A percentile compares a stretch with the other conserved stretches of the same genome.
phyloP scores from a whole-genome alignment of 2,329 filamentous ascomycete species.

The Aspergillus sp. region DNA sequence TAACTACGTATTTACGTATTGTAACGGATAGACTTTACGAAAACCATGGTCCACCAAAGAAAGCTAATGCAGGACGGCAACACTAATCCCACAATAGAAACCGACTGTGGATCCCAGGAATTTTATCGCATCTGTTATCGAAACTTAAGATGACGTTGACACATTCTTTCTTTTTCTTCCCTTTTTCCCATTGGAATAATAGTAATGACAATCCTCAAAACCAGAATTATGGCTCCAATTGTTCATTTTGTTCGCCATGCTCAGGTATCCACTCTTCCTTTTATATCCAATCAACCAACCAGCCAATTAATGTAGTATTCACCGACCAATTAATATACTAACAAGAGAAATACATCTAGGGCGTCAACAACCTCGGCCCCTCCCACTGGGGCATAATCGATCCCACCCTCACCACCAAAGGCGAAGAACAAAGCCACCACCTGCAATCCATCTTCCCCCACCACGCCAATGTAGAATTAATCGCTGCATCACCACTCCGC shows the following conservation, averaged over 20 bases:
- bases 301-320: too few species aligned
- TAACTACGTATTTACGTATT: too few species aligned
- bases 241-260: neutral
- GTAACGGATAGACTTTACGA: too few species aligned
- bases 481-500: constrained; percentile 69
- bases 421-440: constrained; percentile 62
- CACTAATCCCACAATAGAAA: too few species aligned
- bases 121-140: too few species aligned
- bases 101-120: too few species aligned
- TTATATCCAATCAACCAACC: neutral
- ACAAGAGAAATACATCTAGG: constrained; percentile 35
- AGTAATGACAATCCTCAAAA: too few species aligned
- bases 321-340: neutral
- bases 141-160: too few species aligned
- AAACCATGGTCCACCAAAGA: too few species aligned
- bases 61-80: too few species aligned
- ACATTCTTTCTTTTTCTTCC: too few species aligned
- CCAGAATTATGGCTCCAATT: neutral
- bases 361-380: constrained; percentile 67
- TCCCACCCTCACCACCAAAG: constrained; percentile 65
- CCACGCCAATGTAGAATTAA: constrained; percentile 57
- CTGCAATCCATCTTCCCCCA: constrained; percentile 58
- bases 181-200: too few species aligned
- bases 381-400: constrained; percentile 66
- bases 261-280: neutral